Evolutionary conservation across 768 basidiomycete genomes (phyloP).

Genomic region (Psilocybe cyanescens): DNA sequence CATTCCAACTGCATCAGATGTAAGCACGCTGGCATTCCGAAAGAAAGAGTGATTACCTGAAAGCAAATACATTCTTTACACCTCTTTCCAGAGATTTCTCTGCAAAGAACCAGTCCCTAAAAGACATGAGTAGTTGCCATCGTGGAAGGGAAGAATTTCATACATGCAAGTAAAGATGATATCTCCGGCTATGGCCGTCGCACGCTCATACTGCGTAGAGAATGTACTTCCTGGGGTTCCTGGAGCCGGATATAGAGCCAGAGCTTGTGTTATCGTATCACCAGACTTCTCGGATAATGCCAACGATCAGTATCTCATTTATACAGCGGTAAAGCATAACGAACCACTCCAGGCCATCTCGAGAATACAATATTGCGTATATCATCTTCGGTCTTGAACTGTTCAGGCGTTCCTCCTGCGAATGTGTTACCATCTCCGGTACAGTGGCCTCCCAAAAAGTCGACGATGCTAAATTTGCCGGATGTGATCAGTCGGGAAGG

Average conservation of each 20-base stretch:
- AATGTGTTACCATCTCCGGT: slow-evolving; percentile 47
- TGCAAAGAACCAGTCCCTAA: slow-evolving; percentile 44
- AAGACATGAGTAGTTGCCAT: neutral
- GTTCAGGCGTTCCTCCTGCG: slow-evolving; percentile 36
- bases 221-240: slow-evolving; percentile 37
- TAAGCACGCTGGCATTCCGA: neutral
- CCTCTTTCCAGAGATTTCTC: slow-evolving; percentile 32
- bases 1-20: slow-evolving; percentile 38
- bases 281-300: slow-evolving; percentile 33
- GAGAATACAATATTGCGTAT: slow-evolving; percentile 35
- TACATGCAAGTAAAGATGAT: slow-evolving; percentile 49
- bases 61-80: slow-evolving; percentile 37
- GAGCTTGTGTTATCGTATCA: slow-evolving; percentile 35
- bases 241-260: slow-evolving; percentile 42
- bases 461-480: slow-evolving; percentile 32
- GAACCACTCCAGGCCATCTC: slow-evolving; percentile 39
- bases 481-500: slow-evolving; percentile 36
- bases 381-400: slow-evolving; percentile 44
- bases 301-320: neutral
- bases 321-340: slow-evolving; percentile 7
- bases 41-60: slow-evolving; percentile 27
- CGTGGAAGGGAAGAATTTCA: slow-evolving; percentile 8
- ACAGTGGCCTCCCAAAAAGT: slow-evolving; percentile 48
- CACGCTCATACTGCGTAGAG: slow-evolving; percentile 42
- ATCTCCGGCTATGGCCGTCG: slow-evolving; percentile 44